Evolutionary conservation across 371 early-diverging fungal genomes (phyloP).

Genomic region (Haplosporangium sp.): DNA sequence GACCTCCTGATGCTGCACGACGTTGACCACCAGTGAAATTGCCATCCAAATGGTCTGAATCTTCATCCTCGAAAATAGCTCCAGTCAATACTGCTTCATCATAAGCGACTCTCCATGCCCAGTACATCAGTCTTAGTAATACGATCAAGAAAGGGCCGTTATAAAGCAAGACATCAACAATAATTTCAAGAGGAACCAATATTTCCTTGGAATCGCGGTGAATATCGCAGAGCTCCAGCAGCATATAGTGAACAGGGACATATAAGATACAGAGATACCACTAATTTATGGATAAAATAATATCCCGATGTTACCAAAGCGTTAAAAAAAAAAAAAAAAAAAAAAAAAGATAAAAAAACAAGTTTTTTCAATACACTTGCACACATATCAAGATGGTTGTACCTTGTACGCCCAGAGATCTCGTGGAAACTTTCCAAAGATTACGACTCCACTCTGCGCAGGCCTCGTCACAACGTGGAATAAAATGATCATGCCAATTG

Average conservation of each 20-base stretch:
- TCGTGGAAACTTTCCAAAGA: conserved; percentile 47
- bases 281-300: conserved; percentile 1
- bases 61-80: conserved; percentile 40
- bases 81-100: conserved; percentile 51
- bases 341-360: too few relatives aligned
- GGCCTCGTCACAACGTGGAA: conserved; percentile 52
- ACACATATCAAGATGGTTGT: background rate
- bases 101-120: conserved; percentile 51
- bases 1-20: conserved; percentile 14
- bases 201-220: conserved; percentile 41
- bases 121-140: conserved; percentile 32
- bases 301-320: background rate
- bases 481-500: conserved; percentile 47
- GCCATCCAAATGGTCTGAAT: conserved; percentile 3
- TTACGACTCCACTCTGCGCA: conserved; percentile 50
- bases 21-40: conserved; percentile 7
- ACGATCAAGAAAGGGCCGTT: conserved; percentile 44
- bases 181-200: conserved; percentile 45
- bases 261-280: conserved; percentile 44
- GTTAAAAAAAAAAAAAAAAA: background rate
- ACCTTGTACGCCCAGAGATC: conserved; percentile 51
- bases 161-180: conserved; percentile 42
- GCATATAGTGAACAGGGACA: conserved; percentile 44
- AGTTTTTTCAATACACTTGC: background rate
- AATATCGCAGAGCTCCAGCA: conserved; percentile 37